Base-by-base conservation (phyloP, 305 asterid species). In the Fraxinus dipetala region DNA sequence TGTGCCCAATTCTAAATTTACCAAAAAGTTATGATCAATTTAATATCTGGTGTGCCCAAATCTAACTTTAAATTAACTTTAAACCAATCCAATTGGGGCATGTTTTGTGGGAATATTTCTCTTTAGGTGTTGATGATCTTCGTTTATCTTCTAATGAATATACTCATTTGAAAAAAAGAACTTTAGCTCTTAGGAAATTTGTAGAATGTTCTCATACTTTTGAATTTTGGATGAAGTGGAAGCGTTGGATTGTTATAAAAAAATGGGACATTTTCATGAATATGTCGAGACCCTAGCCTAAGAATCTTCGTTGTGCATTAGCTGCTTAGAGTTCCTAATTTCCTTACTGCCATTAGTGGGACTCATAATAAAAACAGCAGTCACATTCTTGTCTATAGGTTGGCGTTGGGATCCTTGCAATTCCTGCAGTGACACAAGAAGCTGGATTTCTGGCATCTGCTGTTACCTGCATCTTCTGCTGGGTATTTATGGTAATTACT, bases 361-460 rank as follows among this genome's bases (percentile, higher is more conserved):
- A 69, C 22, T 65, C 28, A 5, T 36, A 31, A 31, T 5, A 32
- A 70, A 31, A 70, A 32, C 76, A 2, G 2, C 36, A 31, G 45
- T 6, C 76, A 72, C 26, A 72, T n/a, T 67, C n/a, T 70, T 54
- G 36, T 77, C 76, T 32, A 67, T 81, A 95, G 98, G 84, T 95
- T 70, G 98, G 98, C 45, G 98, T 97, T 45, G 98, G 98, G 69
- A 93, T 95, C 83, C 98, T 95, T 77, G 98, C 98, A 54, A 92
- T 95, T 88, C 98, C 98, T 78, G 95, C 98, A 51, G 98, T 95
- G 84, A 95, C 98, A 20, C 97, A 91, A 90, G 98, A 95, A 85
- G 76, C 98, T 87, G 98, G 98, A 77, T 95, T 95, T 86, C 85
- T 93, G 75, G 94, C 98, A 84, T 93, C 98, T 76, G 91, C 97